Conservation (phyloP, 2,329 filamentous ascomycete genomes). For the Sporothrix brasiliensis region DNA sequence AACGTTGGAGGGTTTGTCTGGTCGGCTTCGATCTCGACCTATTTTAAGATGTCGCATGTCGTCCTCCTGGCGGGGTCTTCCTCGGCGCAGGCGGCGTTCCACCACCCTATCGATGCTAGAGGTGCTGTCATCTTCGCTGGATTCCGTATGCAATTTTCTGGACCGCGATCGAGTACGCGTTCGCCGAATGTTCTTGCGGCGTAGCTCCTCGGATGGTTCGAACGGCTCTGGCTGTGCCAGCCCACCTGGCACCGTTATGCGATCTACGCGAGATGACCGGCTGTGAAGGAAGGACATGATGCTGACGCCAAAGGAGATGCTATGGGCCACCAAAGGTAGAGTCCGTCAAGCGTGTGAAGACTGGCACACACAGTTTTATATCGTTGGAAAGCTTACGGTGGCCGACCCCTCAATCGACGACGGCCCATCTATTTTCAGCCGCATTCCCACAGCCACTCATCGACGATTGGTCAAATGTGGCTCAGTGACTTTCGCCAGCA, state of each 20-base stretch:
- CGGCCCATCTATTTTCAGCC: not conserved
- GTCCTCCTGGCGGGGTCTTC: too few species aligned
- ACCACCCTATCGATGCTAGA: not conserved
- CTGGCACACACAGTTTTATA: not conserved
- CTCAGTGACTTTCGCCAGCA: not conserved
- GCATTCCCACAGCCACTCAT: not conserved
- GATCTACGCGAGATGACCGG: not conserved
- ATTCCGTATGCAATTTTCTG: not conserved
- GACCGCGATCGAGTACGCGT: too few species aligned
- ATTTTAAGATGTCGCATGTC: too few species aligned
- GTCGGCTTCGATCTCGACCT: too few species aligned
- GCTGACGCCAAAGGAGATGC: not conserved
- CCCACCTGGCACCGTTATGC: not conserved
- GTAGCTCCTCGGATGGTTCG: not conserved
- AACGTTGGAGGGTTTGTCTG: not conserved
- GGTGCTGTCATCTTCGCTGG: not conserved
- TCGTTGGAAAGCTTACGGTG: not conserved
- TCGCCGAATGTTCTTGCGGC: not conserved
- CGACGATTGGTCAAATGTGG: not conserved
- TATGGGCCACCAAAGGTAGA: not conserved
- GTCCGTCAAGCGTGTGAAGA: too few species aligned
- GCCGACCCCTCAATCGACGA: not conserved
- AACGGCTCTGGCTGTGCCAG: constrained; percentile 4
- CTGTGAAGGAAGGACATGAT: not conserved
- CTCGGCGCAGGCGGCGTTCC: not conserved